phyloP scores from a whole-genome alignment of 805 yeast genomes.

The Candida pseudoglaebosa region DNA sequence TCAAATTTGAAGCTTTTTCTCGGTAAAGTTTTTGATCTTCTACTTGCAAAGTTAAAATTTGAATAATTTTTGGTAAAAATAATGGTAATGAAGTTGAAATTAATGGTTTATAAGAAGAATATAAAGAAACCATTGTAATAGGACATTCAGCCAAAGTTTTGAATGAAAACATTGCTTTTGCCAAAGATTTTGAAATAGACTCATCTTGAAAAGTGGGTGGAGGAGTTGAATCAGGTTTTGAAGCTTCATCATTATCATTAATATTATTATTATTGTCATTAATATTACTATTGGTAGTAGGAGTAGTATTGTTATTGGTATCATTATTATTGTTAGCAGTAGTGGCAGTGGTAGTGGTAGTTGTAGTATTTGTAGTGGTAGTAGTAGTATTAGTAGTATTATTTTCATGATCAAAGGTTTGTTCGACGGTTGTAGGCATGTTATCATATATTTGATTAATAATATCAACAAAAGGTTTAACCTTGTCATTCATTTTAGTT shows the following conservation, averaged over 20 bases:
- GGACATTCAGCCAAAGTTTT: constrained; percentile 95
- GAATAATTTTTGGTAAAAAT: constrained; percentile 79
- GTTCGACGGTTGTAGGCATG: constrained; percentile 69
- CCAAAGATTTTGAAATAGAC: constrained; percentile 48
- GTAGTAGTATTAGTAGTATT: no score
- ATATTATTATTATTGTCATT: not conserved
- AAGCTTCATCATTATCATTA: not conserved
- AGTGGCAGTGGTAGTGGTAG: not conserved
- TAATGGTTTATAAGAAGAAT: constrained; percentile 78
- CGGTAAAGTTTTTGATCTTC: constrained; percentile 57
- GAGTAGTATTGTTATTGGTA: not conserved
- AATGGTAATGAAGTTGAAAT: constrained; percentile 66
- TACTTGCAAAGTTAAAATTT: constrained; percentile 71
- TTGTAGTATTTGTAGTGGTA: no score
- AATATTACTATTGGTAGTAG: no score
- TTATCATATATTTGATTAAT: constrained; percentile 75
- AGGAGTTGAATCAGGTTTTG: constrained; percentile 18
- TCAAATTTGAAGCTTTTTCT: constrained; percentile 50
- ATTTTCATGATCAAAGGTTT: constrained; percentile 48
- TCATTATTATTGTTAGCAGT: constrained; percentile 1
- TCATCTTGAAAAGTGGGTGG: constrained; percentile 39
- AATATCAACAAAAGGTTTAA: constrained; percentile 72
- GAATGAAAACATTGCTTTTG: constrained; percentile 74
- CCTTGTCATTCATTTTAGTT: constrained; percentile 59
- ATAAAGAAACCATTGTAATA: constrained; percentile 88